Evolutionary conservation across 1,139 yeast species (phyloP), one percentile per base, ranked within the genome.

Genomic region (Scheffersomyces cryptocercus): DNA sequence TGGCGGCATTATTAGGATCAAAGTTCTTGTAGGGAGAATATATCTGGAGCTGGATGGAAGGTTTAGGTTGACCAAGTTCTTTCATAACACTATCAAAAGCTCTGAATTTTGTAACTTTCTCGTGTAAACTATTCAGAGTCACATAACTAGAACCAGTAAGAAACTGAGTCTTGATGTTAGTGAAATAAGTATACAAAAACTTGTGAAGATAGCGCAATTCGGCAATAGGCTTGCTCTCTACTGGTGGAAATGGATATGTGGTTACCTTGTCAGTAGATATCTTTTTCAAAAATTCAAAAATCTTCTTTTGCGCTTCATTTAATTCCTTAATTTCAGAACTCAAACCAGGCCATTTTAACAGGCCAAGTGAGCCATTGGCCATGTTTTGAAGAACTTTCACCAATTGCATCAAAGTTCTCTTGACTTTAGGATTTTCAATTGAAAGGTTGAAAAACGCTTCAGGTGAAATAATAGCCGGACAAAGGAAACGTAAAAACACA

Each of bases 381-480:
- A 91, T 78, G 53, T 86, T 83, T 66, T 93, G 99, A 36, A 91
- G 70, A 28, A 88, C 83, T 56, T 90, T 88, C 3, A 96, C 98
- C 38, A 93, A 67, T 49, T 88, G 84, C 56, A 93, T 84, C 42
- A 88, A 74, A 0, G 90, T 80, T 50, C 96, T 75, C 52, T 90
- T 85, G 9, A 84, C 82, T 29, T 71, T 75, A 5, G 65, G 67
- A 53, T 54, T 72, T 5, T 72, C 64, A 29, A 80, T 70, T 20
- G 71, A 71, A 43, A 85, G 81, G 39, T 64, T 67, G 44, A 74
- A 68, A 45, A 66, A 71, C 3, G 89, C 77, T 51, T 88, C 96
- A 0, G 98, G 97, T 37, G 93, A 85, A 11, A 91, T 91, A 48
- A 93, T 83, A 0, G 96, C 96, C 7, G 99, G 98, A 59, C 96